Evolutionary conservation across 257 asterid genomes (phyloP).

Genomic region (Pogostemon cablin): DNA sequence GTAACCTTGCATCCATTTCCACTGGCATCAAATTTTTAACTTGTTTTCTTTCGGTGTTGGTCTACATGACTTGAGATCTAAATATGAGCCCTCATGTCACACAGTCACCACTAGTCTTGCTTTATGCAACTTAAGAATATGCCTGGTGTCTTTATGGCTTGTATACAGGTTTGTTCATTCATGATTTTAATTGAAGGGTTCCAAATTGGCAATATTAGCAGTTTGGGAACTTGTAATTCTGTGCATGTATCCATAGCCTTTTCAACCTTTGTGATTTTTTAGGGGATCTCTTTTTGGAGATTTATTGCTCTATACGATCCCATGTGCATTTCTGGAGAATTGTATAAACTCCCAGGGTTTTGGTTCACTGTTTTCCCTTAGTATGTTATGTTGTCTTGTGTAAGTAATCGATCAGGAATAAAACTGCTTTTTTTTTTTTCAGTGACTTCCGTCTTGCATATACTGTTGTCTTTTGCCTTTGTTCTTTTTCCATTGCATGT

Average conservation of each 20-base stretch:
- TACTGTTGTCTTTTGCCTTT: not conserved
- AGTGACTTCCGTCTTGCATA: not conserved
- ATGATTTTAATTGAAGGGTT: not conserved
- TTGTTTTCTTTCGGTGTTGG: not conserved
- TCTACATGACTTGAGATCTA: not conserved
- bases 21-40: not conserved
- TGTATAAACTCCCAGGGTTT: not conserved
- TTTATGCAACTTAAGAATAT: not conserved
- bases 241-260: too few relatives aligned
- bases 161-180: not conserved
- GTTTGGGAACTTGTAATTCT: too few relatives aligned
- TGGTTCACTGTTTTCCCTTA: not conserved
- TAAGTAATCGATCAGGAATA: not conserved
- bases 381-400: not conserved
- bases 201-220: too few relatives aligned
- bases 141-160: not conserved
- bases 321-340: not conserved
- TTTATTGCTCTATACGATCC: not conserved
- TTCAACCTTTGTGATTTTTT: too few relatives aligned
- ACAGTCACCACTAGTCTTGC: not conserved
- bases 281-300: too few relatives aligned
- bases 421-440: not conserved
- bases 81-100: slow-evolving; percentile 7
- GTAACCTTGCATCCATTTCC: not conserved
- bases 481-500: slow-evolving; percentile 6